phyloP scores from a whole-genome alignment of 2,329 filamentous ascomycete species.

The Penicillium decumbens region DNA sequence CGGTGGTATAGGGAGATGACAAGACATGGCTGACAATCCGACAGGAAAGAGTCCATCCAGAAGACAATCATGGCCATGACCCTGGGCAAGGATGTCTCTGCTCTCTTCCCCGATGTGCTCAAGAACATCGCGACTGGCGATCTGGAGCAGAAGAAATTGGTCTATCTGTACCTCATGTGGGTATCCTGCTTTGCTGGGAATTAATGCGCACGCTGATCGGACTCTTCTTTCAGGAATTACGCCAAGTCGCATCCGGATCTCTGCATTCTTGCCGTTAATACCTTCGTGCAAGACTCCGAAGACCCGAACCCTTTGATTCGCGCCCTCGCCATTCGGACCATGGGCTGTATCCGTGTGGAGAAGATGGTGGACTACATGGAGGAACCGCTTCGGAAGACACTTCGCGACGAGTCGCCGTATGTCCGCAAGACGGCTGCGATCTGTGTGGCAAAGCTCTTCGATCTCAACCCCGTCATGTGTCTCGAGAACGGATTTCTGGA shows the following conservation, averaged over 20 bases:
- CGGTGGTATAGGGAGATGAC: constrained; percentile 4
- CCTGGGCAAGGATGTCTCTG: constrained; percentile 94
- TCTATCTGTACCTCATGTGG: constrained; percentile 96
- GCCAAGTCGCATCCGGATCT: constrained; percentile 98
- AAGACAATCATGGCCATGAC: constrained; percentile 99
- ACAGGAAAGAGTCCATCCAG: constrained; percentile 92
- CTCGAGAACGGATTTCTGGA: constrained; percentile 96
- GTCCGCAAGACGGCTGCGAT: constrained; percentile 97
- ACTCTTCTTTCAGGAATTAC: constrained; percentile 69
- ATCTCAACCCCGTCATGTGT: constrained; percentile 86
- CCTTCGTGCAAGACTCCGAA: constrained; percentile 98
- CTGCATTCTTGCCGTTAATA: constrained; percentile 97
- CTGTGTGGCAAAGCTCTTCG: constrained; percentile 96
- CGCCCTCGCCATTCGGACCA: constrained; percentile 91
- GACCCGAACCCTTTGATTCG: constrained; percentile 94
- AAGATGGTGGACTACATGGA: constrained; percentile 99
- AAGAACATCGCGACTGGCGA: constrained; percentile 97
- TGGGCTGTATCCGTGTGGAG: constrained; percentile 97
- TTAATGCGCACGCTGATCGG: constrained; percentile 1
- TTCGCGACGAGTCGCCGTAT: constrained; percentile 95
- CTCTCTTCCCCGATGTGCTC: constrained; percentile 91
- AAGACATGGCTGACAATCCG: constrained; percentile 27
- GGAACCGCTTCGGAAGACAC: constrained; percentile 89
- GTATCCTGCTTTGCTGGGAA: constrained; percentile 24
- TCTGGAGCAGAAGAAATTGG: constrained; percentile 98